Conservation (phyloP, 2,329 filamentous ascomycete species). For the Cercospora zeina region DNA sequence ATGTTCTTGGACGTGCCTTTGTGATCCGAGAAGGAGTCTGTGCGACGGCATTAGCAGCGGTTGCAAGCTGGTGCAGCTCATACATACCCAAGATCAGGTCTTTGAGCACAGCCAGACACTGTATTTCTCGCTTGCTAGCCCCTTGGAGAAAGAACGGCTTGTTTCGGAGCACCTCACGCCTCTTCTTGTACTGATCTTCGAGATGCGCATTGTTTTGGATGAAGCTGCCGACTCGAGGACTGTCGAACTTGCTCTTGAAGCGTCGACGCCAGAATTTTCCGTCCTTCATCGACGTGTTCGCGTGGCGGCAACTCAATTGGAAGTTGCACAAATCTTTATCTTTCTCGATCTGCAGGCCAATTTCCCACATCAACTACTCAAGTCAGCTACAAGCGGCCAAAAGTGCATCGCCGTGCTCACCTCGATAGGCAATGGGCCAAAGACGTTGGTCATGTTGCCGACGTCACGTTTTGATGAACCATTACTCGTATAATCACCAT, state of each 20-base stretch:
- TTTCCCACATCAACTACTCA: slow-evolving; percentile 45
- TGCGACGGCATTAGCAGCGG: slow-evolving; percentile 7
- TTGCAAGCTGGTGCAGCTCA: slow-evolving; percentile 13
- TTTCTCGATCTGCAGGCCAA: slow-evolving; percentile 42
- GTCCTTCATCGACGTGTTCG: slow-evolving; percentile 45
- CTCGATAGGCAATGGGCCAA: slow-evolving; percentile 35
- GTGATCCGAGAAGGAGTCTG: slow-evolving; percentile 15
- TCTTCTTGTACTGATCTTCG: slow-evolving; percentile 42
- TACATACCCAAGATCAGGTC: slow-evolving; percentile 50
- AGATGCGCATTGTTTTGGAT: slow-evolving; percentile 37
- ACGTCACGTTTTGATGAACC: not conserved
- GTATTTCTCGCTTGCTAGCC: slow-evolving; percentile 35
- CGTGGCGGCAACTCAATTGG: slow-evolving; percentile 43
- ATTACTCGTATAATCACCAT: not conserved
- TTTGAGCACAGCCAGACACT: slow-evolving; percentile 43
- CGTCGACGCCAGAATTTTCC: slow-evolving; percentile 51
- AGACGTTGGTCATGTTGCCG: slow-evolving; percentile 18
- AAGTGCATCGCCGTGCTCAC: slow-evolving; percentile 21
- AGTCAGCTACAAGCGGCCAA: not conserved
- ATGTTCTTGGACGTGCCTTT: slow-evolving; percentile 10
- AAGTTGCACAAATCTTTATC: slow-evolving; percentile 51
- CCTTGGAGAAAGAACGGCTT: slow-evolving; percentile 36
- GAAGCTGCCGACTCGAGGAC: slow-evolving; percentile 23
- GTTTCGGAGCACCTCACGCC: slow-evolving; percentile 33
- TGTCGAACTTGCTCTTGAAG: slow-evolving; percentile 49